Conservation (phyloP, 345 rosid species). For the Populus alba region DNA sequence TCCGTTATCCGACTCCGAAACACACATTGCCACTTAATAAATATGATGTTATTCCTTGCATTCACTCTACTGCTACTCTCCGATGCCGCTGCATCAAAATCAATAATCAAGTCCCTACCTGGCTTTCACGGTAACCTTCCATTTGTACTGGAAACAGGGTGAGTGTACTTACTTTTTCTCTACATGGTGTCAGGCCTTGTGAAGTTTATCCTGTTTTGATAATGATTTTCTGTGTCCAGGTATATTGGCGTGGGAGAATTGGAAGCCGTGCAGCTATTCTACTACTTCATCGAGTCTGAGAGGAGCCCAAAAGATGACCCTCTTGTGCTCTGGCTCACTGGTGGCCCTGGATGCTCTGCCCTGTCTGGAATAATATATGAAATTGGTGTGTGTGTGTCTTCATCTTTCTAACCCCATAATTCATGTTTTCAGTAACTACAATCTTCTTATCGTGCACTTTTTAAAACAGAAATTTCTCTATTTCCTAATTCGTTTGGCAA, state of each 20-base stretch:
- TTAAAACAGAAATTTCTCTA: neutral
- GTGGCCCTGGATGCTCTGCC: slow-evolving; percentile 48
- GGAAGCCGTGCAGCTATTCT: slow-evolving; percentile 27
- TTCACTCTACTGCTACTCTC: neutral
- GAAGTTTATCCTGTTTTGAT: neutral
- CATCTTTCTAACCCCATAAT: neutral
- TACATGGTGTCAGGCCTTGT: neutral
- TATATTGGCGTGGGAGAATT: slow-evolving; percentile 25
- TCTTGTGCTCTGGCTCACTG: slow-evolving; percentile 34
- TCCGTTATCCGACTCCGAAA: neutral
- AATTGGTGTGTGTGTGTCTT: slow-evolving; percentile 14
- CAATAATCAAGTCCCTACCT: slow-evolving; percentile 14
- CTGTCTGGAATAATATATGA: slow-evolving; percentile 30
- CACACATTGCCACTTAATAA: neutral
- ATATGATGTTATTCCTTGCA: neutral
- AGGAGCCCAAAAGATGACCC: slow-evolving; percentile 35
- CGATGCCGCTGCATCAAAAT: neutral
- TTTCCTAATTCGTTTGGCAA: neutral
- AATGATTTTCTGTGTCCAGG: slow-evolving; percentile 7
- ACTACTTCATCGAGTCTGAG: slow-evolving; percentile 34
- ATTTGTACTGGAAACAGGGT: slow-evolving; percentile 20
- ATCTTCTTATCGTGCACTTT: neutral
- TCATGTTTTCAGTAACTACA: neutral
- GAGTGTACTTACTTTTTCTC: neutral
- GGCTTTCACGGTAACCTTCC: slow-evolving; percentile 21